Base-by-base conservation (phyloP, 768 basidiomycete genomes). In the Chiua virens region DNA sequence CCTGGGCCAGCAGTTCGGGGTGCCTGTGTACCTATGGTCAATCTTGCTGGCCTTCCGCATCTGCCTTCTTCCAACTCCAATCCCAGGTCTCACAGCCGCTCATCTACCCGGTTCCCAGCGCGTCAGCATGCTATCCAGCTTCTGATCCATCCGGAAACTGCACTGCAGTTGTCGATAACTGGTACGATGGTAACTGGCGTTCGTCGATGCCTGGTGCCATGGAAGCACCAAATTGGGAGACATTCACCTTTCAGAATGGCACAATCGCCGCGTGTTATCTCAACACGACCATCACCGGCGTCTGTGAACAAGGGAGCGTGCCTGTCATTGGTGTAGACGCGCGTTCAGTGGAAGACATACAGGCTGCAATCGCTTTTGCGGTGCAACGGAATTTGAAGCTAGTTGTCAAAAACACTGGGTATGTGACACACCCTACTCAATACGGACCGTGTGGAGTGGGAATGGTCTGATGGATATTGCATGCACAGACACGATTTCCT, bases 81-180 rank as follows among this genome's bases (percentile, higher is more conserved):
- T 56, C 62, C 4, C 61, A 71, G 44, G 44, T 80, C 23, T 78
- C 79, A 1, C 75, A 75, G 32, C 76, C 76, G 0, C 68, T 80
- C 27, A 43, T 81, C 8, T 58, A 66, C 17, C 79, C 78, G 0
- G 40, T 60, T 0, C 75, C 79, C 1, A 68, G 71, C 3, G 75
- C 72, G 3, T 67, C 67, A 1, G 64, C 69, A 1, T 80, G 77
- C 54, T 79, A 80, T 49, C 70, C 77, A 0, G 34, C 53, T 5
- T 56, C 59, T 0, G 42, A 67, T 20, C 68, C 72, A 1, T 71
- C 71, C 8, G 71, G 68, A 1, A 74, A 75, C 43, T 80, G 79
- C 55, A 57, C 65, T 0, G 67, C 63, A 0, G 66, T 74, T 21
- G 45, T 43, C 7, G 48, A 57, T 2, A 58, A 66, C 18, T 68